Percentiles rank a stretch among this genome's conserved stretches.
These are phyloP conservation scores for Pulveroboletus sp. DNA, from an alignment of 768 basidiomycete genomes.

Conservation along the genomic window DNA sequence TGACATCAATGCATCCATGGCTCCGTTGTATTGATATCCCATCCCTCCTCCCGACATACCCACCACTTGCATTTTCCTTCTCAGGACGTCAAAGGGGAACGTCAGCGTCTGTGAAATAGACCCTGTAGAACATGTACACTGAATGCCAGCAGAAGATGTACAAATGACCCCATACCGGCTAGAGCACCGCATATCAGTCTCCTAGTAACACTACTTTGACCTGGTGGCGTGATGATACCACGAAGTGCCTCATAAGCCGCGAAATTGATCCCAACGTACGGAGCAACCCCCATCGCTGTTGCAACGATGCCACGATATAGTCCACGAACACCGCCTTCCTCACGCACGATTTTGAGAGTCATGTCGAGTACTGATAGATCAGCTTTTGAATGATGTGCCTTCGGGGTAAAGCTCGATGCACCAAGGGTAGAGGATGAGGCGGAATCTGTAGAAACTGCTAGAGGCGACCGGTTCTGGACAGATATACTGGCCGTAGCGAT, in stretches of 20 bases:
- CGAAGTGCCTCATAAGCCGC: conserved; percentile 86
- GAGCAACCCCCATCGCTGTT: conserved; percentile 86
- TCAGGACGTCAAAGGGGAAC: conserved; percentile 91
- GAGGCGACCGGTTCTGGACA: conserved; percentile 26
- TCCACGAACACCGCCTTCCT: conserved; percentile 86
- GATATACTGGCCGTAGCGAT: conserved; percentile 86
- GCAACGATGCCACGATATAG: conserved; percentile 83
- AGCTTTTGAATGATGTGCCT: conserved; percentile 39
- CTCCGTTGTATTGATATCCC: conserved; percentile 71
- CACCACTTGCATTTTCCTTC: conserved; percentile 93
- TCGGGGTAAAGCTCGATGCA: conserved; percentile 35
- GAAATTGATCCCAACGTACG: conserved; percentile 88
- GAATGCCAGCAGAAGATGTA: conserved; percentile 2
- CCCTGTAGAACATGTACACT: conserved; percentile 38
- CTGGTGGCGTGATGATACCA: conserved; percentile 75
- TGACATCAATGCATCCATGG: conserved; percentile 66
- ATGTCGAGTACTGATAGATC: conserved; percentile 81
- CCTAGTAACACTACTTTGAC: conserved; percentile 57
- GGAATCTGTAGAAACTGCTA: conserved; percentile 20
- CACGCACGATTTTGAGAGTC: conserved; percentile 84
- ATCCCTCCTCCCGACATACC: conserved; percentile 63
- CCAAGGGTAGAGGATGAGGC: conserved; percentile 40
- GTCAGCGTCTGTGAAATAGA: conserved; percentile 91
- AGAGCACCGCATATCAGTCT: conserved; percentile 85
- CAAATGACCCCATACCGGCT: conserved; percentile 49